A percentile compares a stretch with the other conserved stretches of the same genome.
Evolutionary conservation across 352 stramenopile species (phyloP).

Genomic region (Phytopythium montanum): DNA sequence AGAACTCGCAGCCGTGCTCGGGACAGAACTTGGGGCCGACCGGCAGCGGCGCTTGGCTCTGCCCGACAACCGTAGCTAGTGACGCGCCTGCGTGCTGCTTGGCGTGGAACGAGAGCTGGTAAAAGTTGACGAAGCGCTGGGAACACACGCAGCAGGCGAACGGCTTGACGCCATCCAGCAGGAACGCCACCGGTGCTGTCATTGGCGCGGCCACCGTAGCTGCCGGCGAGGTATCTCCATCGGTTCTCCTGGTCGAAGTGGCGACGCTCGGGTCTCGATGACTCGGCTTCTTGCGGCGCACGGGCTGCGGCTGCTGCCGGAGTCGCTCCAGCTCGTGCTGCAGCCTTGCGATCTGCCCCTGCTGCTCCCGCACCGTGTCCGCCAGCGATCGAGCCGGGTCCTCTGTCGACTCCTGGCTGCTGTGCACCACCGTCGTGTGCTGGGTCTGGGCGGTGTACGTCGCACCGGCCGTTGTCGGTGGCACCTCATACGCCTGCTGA

Average conservation of each 20-base stretch:
- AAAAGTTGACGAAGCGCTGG: constrained; percentile 62
- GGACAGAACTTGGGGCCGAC: constrained; percentile 63
- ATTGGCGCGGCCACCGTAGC: constrained; percentile 14
- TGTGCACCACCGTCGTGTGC: background rate
- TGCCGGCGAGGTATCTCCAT: background rate
- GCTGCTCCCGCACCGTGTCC: constrained; percentile 36
- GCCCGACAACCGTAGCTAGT: constrained; percentile 27
- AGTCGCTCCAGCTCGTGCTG: constrained; percentile 34
- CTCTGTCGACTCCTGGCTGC: background rate
- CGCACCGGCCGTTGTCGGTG: background rate
- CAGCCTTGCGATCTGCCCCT: constrained; percentile 40
- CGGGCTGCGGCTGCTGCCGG: constrained; percentile 8
- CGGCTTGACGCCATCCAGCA: constrained; percentile 57
- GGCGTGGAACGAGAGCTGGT: constrained; percentile 64
- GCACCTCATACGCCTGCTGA: background rate
- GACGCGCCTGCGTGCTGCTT: constrained; percentile 46
- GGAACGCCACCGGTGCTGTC: constrained; percentile 46
- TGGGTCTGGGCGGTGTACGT: no score
- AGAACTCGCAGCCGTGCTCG: constrained; percentile 51
- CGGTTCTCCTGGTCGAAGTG: background rate
- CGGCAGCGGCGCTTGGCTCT: constrained; percentile 34
- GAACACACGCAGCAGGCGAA: constrained; percentile 58
- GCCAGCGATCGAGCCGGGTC: constrained; percentile 13
- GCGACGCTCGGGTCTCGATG: background rate
- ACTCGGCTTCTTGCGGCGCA: background rate